Evolutionary conservation across 441 rosid genomes (phyloP).

Genomic region (Gossypium lobatum): DNA sequence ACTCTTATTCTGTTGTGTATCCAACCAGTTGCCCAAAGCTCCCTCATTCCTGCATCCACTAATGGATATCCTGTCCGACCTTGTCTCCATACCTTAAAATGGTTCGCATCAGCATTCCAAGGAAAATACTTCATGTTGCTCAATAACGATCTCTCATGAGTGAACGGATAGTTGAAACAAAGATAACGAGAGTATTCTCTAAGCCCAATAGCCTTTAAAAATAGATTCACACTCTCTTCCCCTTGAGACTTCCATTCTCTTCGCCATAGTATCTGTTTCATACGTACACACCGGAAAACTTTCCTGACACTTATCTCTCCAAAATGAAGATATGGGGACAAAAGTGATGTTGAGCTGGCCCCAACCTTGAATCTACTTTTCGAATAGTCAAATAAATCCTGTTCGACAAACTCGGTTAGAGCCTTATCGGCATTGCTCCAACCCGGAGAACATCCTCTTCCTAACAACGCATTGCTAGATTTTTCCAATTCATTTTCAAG

Average conservation of each 20-base stretch:
- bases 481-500: slow-evolving; percentile 81
- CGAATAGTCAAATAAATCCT: slow-evolving; percentile 48
- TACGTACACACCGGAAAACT: slow-evolving; percentile 47
- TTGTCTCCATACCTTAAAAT: slow-evolving; percentile 87
- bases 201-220: slow-evolving; percentile 69
- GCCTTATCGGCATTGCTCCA: slow-evolving; percentile 74
- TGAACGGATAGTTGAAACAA: slow-evolving; percentile 85
- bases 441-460: slow-evolving; percentile 88
- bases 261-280: slow-evolving; percentile 69
- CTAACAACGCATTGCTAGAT: slow-evolving; percentile 71
- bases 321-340: slow-evolving; percentile 85
- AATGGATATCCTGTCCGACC: slow-evolving; percentile 88
- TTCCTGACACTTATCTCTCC: slow-evolving; percentile 83
- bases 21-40: slow-evolving; percentile 98
- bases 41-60: slow-evolving; percentile 98
- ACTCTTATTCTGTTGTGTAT: slow-evolving; percentile 81
- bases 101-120: slow-evolving; percentile 52
- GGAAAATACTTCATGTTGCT: slow-evolving; percentile 69
- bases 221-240: slow-evolving; percentile 53
- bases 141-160: slow-evolving; percentile 67
- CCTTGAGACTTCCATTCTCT: slow-evolving; percentile 55
- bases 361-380: slow-evolving; percentile 49
- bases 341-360: slow-evolving; percentile 57
- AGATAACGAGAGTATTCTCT: slow-evolving; percentile 90
- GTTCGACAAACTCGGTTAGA: slow-evolving; percentile 60